These are phyloP conservation scores for Ormosia semicastrata DNA, from an alignment of 306 rosid genomes.

Conservation along the genomic window DNA sequence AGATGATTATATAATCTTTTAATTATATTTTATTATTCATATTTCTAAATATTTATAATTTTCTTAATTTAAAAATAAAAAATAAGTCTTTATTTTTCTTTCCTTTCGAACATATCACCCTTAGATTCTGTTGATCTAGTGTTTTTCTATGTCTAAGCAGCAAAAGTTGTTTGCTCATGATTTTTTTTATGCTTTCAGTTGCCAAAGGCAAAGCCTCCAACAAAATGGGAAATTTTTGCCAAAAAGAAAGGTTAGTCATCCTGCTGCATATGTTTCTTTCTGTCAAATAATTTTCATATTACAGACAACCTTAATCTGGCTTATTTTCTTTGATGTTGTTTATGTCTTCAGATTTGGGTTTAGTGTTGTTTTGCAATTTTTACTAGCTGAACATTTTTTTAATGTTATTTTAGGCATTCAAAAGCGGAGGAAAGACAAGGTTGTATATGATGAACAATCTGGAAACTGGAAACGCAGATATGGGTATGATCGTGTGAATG, in stretches of 20 bases:
- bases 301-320: not conserved
- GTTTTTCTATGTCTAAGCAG: not conserved
- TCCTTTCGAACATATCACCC: too few species aligned
- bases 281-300: not conserved
- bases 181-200: conserved; percentile 44
- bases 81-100: too few species aligned
- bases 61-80: too few species aligned
- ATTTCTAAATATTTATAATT: too few species aligned
- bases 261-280: not conserved
- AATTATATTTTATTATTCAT: too few species aligned
- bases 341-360: not conserved
- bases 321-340: not conserved
- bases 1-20: too few species aligned
- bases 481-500: conserved; percentile 90
- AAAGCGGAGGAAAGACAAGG: conserved; percentile 69
- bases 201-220: conserved; percentile 82
- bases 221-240: conserved; percentile 89
- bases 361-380: not conserved
- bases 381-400: not conserved
- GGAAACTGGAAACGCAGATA: conserved; percentile 77
- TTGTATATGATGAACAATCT: conserved; percentile 58
- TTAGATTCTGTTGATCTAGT: not conserved
- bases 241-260: conserved; percentile 64
- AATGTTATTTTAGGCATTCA: conserved; percentile 60
- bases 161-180: not conserved